phyloP scores from a whole-genome alignment of 2,329 filamentous ascomycete species.

The Trichoderma sp. region DNA sequence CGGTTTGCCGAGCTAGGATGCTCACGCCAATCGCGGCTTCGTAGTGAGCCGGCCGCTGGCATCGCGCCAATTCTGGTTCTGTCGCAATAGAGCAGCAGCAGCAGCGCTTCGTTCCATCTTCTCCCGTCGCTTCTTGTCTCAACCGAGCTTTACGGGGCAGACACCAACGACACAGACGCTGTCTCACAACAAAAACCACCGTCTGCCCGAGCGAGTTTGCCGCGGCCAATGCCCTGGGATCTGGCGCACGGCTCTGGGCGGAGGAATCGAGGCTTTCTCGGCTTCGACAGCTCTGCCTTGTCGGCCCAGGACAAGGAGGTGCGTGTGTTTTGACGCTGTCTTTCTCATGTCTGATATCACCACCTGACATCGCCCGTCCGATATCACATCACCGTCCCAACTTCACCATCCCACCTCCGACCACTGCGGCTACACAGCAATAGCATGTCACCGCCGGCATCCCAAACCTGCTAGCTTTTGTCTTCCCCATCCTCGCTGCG shows the following conservation, averaged over 20 bases:
- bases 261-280: conserved; percentile 54
- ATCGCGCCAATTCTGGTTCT: neutral
- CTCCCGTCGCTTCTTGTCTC: neutral
- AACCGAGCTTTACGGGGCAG: neutral
- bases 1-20: neutral
- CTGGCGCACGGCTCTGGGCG: conserved; percentile 33
- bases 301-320: conserved; percentile 52
- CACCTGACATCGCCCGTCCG: neutral
- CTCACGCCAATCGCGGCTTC: conserved; percentile 9
- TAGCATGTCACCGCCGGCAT: neutral
- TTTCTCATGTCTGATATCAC: neutral
- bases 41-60: conserved; percentile 17
- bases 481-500: conserved; percentile 18
- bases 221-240: conserved; percentile 37
- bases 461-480: neutral
- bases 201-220: conserved; percentile 11
- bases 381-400: neutral
- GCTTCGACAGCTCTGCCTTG: conserved; percentile 53
- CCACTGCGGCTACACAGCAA: neutral
- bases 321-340: conserved; percentile 28
- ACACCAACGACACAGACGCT: neutral
- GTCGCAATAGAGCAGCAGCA: neutral
- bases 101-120: neutral
- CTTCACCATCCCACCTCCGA: neutral
- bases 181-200: neutral